These are phyloP conservation scores for Pyrus communis DNA, from an alignment of 306 rosid genomes.

Conservation along the genomic window DNA sequence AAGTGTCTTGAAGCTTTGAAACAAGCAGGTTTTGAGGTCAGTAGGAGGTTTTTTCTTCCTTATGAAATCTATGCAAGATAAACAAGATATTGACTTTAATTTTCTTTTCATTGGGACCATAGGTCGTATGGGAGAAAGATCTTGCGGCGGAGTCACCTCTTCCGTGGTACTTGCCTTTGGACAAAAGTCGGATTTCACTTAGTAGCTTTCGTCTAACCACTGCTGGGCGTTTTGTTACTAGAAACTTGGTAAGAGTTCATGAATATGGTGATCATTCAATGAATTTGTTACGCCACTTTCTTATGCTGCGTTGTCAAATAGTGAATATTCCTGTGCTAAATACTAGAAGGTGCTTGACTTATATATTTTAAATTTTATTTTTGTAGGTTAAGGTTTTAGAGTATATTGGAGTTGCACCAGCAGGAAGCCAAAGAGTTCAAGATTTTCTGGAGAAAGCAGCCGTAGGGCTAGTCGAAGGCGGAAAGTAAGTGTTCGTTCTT, in stretches of 20 bases:
- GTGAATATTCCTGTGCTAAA: not conserved
- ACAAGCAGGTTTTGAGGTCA: slow-evolving; percentile 96
- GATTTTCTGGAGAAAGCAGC: slow-evolving; percentile 87
- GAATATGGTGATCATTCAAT: not conserved
- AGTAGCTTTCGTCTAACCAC: slow-evolving; percentile 89
- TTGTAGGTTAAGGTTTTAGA: slow-evolving; percentile 74
- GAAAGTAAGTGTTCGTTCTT: slow-evolving; percentile 68
- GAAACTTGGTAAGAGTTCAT: slow-evolving; percentile 56
- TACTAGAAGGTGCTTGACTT: not conserved
- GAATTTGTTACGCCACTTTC: not conserved
- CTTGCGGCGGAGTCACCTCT: slow-evolving; percentile 58
- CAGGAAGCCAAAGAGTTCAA: slow-evolving; percentile 93
- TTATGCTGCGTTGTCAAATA: not conserved
- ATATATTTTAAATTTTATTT: not conserved
- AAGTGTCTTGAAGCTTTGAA: slow-evolving; percentile 85
- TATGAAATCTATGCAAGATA: not conserved
- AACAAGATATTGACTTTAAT: not conserved
- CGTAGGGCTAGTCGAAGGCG: slow-evolving; percentile 88
- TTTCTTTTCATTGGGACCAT: slow-evolving; percentile 3
- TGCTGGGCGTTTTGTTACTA: slow-evolving; percentile 71
- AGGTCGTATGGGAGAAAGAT: slow-evolving; percentile 90
- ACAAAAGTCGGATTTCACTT: slow-evolving; percentile 71
- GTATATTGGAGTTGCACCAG: slow-evolving; percentile 72
- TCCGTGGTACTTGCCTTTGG: slow-evolving; percentile 96
- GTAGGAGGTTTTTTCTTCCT: slow-evolving; percentile 13